Conservation (phyloP, 352 stramenopile genomes). For the Halophytophthora polymorphica region DNA sequence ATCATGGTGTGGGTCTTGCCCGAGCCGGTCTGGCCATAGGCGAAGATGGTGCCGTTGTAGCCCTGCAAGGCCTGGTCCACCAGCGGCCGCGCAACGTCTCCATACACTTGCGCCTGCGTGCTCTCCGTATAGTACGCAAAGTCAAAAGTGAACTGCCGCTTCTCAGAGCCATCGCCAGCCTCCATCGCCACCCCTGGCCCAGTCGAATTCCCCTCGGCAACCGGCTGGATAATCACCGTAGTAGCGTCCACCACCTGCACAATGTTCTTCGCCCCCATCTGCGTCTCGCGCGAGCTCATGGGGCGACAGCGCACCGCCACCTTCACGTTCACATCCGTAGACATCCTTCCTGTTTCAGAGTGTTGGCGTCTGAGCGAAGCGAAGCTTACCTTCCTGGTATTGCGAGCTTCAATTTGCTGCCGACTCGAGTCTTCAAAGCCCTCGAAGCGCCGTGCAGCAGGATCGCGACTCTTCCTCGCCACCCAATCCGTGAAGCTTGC, state of each 20-base stretch:
- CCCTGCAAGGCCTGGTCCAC: constrained; percentile 77
- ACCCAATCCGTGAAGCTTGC: too few species aligned
- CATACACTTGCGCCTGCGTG: constrained; percentile 79
- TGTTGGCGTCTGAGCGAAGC: not conserved
- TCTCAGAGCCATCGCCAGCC: constrained; percentile 13
- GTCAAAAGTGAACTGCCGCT: constrained; percentile 84
- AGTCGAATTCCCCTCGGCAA: constrained; percentile 13
- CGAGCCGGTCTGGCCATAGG: constrained; percentile 71
- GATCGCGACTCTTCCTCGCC: too few species aligned
- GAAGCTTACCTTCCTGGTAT: not conserved
- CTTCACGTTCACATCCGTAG: constrained; percentile 86
- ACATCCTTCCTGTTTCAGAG: constrained; percentile 17
- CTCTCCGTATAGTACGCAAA: constrained; percentile 73
- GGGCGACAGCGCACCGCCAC: constrained; percentile 88
- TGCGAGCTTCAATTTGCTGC: too few species aligned
- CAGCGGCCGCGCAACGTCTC: constrained; percentile 66
- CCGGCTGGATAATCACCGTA: constrained; percentile 50
- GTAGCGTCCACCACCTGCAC: constrained; percentile 59
- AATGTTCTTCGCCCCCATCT: constrained; percentile 44
- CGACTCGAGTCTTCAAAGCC: too few species aligned
- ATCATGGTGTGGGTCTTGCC: constrained; percentile 91
- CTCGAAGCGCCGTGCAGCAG: too few species aligned
- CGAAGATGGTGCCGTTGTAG: constrained; percentile 82
- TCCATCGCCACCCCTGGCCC: constrained; percentile 7
- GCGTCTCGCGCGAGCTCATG: constrained; percentile 79